Evolutionary conservation across 1,139 yeast species (phyloP), one percentile per base, ranked within the genome.

Genomic region (Maudiozyma humilis): DNA sequence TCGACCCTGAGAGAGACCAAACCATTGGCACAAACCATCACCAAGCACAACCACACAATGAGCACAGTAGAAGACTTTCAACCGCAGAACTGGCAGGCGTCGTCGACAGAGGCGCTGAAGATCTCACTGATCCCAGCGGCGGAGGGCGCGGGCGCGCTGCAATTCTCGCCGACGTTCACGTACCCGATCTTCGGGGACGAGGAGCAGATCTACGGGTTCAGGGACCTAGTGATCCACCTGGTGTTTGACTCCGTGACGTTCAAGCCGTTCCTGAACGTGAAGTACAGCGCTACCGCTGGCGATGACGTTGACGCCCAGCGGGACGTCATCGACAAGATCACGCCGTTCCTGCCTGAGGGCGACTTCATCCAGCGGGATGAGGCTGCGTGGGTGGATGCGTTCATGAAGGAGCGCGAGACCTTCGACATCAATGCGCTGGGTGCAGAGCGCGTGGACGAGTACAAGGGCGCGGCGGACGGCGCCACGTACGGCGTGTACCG

Each of bases 131-230:
- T 83, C 2, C 81, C 78, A 46, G 64, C 69, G 3, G 73, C 78
- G 47, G 70, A 75, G 2, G 64, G 69, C 4, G 74, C 76, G 2
- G 76, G 70, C 4, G 74, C 76, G 1, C 76, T 82, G 14, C 67
- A 75, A 3, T 81, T 82, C 66, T 67, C 72, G 31, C 96, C 98
- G 0, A 62, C 67, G 16, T 89, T 86, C 65, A 89, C 97, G 1
- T 91, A 91, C 63, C 95, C 96, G 2, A 81, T 91, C 13, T 91
- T 78, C 67, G 97, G 97, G 8, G 96, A 88, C 45, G 73, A 87
- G 1, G 98, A 93, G 61, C 79, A 82, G 43, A 80, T 93, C 8
- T 87, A 79, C 60, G 99, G 99, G 1, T 93, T 78, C 60, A 73
- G 81, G 52, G 82, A 78, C 55, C 69, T 89, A 38, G 69, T 70